These are phyloP conservation scores for Gentiana dahurica DNA, from an alignment of 257 asterid genomes.

Conservation along the genomic window DNA sequence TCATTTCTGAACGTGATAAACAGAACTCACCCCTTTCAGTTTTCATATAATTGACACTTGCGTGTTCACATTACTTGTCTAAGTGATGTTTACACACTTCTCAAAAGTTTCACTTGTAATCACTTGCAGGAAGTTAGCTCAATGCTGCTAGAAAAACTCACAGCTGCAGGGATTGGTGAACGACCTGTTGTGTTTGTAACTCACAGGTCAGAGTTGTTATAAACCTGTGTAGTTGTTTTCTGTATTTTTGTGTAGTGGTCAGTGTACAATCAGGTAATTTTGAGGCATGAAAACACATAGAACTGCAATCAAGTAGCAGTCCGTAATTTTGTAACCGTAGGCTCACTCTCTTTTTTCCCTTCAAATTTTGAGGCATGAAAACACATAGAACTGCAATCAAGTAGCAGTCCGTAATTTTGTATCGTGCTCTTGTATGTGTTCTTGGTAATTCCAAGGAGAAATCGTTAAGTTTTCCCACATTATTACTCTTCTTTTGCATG, in stretches of 20 bases:
- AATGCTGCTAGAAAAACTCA: slow-evolving; percentile 80
- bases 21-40: too few species aligned
- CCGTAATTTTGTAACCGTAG: too few species aligned
- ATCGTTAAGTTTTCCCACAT: background rate
- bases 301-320: too few species aligned
- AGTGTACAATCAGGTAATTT: background rate
- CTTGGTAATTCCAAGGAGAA: background rate
- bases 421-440: too few species aligned
- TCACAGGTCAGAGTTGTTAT: slow-evolving; percentile 54
- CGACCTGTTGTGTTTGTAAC: slow-evolving; percentile 92
- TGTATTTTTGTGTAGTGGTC: background rate
- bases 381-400: too few species aligned
- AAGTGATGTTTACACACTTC: background rate
- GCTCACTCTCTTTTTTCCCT: too few species aligned
- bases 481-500: background rate
- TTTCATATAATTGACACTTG: too few species aligned
- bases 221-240: slow-evolving; percentile 1
- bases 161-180: slow-evolving; percentile 92
- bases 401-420: too few species aligned
- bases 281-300: too few species aligned
- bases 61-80: too few species aligned
- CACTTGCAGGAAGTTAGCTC: slow-evolving; percentile 84
- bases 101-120: slow-evolving; percentile 2
- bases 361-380: too few species aligned
- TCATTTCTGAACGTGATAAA: too few species aligned